phyloP scores from a whole-genome alignment of 192 early-diverging fungal species.

The Thamnidium elegans region DNA sequence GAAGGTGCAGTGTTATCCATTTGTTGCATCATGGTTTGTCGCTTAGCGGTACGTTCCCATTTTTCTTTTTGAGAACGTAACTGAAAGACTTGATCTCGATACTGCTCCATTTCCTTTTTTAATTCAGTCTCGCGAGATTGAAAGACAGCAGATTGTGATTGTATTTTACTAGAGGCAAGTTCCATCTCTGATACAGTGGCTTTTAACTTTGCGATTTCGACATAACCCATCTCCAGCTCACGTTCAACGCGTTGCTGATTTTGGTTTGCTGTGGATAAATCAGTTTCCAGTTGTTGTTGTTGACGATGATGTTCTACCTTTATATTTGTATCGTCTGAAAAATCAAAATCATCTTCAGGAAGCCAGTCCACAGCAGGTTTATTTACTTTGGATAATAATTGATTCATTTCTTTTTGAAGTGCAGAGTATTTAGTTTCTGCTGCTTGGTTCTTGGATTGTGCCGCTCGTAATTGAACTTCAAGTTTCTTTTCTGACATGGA shows the following conservation, averaged over 20 bases:
- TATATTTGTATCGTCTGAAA: constrained; percentile 11
- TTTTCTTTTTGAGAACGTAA: constrained; percentile 32
- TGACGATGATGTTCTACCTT: background rate
- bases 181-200: constrained; percentile 29
- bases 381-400: background rate
- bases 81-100: constrained; percentile 21
- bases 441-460: constrained; percentile 12
- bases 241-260: constrained; percentile 4
- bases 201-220: constrained; percentile 9
- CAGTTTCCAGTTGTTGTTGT: constrained; percentile 13
- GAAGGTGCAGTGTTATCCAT: constrained; percentile 27
- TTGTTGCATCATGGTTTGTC: constrained; percentile 38
- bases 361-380: constrained; percentile 3
- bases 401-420: constrained; percentile 4
- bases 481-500: constrained; percentile 24
- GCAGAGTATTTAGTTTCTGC: constrained; percentile 11
- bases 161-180: constrained; percentile 30
- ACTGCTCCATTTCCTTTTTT: constrained; percentile 33
- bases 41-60: constrained; percentile 39
- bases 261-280: background rate
- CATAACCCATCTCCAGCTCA: background rate
- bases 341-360: constrained; percentile 7
- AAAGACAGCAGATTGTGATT: constrained; percentile 8
- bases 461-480: constrained; percentile 26
- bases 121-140: constrained; percentile 20